Evolutionary conservation across 2,329 filamentous ascomycete genomes (phyloP).

Genomic region (Penicillium concentricum): DNA sequence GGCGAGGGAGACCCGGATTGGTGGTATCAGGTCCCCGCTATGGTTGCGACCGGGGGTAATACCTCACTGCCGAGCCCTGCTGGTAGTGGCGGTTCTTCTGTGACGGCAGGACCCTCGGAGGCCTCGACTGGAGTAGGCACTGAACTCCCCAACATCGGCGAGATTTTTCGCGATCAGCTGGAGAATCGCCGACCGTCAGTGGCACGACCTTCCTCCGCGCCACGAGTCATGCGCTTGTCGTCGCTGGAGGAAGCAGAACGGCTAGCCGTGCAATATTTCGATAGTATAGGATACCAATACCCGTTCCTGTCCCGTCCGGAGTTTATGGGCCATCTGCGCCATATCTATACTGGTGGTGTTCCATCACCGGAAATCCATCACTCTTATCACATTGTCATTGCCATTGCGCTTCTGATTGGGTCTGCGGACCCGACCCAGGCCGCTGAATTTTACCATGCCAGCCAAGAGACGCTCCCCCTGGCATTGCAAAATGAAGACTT

Average conservation of each 20-base stretch:
- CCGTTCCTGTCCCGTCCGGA: conserved; percentile 38
- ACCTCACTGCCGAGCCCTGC: conserved; percentile 21
- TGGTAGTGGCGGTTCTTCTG: conserved; percentile 21
- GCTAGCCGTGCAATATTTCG: conserved; percentile 36
- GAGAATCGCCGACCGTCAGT: conserved; percentile 38
- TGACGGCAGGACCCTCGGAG: conserved; percentile 19
- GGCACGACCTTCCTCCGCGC: conserved; percentile 33
- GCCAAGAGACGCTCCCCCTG: conserved; percentile 34
- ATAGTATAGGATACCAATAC: conserved; percentile 41
- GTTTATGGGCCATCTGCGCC: conserved; percentile 34
- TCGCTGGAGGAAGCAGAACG: conserved; percentile 38
- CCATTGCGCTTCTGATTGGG: conserved; percentile 36
- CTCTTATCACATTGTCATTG: conserved; percentile 39
- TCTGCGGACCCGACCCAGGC: conserved; percentile 32
- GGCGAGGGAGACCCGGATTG: conserved; percentile 36
- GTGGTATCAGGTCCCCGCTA: conserved; percentile 41
- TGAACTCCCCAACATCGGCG: conserved; percentile 40
- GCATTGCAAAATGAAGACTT: conserved; percentile 41
- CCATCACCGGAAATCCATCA: conserved; percentile 36
- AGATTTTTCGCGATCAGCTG: conserved; percentile 41
- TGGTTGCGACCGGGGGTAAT: conserved; percentile 32
- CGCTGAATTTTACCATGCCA: conserved; percentile 37
- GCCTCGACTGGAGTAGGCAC: conserved; percentile 26
- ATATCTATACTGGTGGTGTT: conserved; percentile 36
- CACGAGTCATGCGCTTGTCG: conserved; percentile 34